phyloP scores from a whole-genome alignment of 75 land plant species.

The Larix kaempferi region DNA sequence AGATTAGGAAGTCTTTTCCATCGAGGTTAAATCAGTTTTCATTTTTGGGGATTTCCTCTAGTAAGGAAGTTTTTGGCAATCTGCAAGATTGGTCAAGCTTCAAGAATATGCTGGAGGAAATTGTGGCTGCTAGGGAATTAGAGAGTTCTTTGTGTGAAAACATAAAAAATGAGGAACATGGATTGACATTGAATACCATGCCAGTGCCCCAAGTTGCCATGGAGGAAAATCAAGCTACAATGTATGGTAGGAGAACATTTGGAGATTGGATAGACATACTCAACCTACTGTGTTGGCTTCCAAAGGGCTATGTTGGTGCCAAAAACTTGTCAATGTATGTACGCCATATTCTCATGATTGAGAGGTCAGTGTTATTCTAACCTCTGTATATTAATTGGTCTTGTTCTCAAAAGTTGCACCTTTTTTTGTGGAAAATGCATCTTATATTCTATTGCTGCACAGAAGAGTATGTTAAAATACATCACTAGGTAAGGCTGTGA shows the following conservation, averaged over 20 bases:
- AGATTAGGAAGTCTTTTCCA: slow-evolving; percentile 28
- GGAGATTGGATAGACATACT: slow-evolving; percentile 33
- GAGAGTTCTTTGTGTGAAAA: background rate
- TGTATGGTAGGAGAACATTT: background rate
- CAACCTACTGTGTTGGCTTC: slow-evolving; percentile 40
- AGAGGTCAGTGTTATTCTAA: slow-evolving; percentile 31
- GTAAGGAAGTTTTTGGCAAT: slow-evolving; percentile 21
- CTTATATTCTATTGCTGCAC: no score
- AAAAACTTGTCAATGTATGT: slow-evolving; percentile 15
- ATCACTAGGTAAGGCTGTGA: no score
- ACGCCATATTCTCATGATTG: slow-evolving; percentile 38
- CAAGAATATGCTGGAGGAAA: slow-evolving; percentile 12
- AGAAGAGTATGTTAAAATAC: no score
- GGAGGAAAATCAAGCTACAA: slow-evolving; percentile 2
- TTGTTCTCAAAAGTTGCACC: background rate
- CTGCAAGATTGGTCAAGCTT: slow-evolving; percentile 39
- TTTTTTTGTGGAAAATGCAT: no score
- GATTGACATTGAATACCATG: background rate
- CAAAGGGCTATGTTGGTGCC: slow-evolving; percentile 23
- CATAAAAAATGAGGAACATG: slow-evolving; percentile 1
- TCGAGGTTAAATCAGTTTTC: slow-evolving; percentile 8
- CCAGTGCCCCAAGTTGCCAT: background rate
- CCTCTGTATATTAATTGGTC: background rate
- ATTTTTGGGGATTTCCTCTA: slow-evolving; percentile 4
- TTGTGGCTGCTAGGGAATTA: background rate